These are phyloP conservation scores for Cylindrotheca closterium DNA, from an alignment of 108 stramenopile genomes.

Conservation along the genomic window DNA sequence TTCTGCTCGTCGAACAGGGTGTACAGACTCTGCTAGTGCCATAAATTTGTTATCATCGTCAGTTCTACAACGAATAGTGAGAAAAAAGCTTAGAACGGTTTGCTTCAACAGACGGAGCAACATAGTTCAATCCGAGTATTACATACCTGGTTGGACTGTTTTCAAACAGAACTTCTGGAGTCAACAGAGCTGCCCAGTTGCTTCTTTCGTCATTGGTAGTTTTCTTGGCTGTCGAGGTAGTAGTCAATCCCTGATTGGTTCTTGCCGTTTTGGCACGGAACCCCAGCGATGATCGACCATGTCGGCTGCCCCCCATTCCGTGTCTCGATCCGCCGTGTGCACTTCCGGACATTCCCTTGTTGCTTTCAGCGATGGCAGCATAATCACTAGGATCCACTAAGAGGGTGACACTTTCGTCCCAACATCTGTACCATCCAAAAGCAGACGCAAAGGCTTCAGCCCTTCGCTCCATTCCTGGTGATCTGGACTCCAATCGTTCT, in stretches of 20 bases:
- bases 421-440: constrained; percentile 92
- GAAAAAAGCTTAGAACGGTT: constrained; percentile 1
- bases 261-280: constrained; percentile 62
- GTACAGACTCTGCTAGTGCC: constrained; percentile 81
- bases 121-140: not conserved
- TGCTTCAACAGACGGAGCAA: not conserved
- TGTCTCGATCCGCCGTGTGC: constrained; percentile 58
- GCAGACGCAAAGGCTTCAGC: constrained; percentile 84
- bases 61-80: constrained; percentile 20
- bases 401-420: constrained; percentile 63
- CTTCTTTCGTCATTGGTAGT: constrained; percentile 17
- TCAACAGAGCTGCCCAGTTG: constrained; percentile 73
- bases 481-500: constrained; percentile 49
- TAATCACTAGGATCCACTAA: constrained; percentile 64
- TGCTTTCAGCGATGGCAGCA: constrained; percentile 26
- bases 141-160: constrained; percentile 59
- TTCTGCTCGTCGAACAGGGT: constrained; percentile 88
- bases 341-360: constrained; percentile 60
- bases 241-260: constrained; percentile 27
- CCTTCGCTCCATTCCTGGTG: constrained; percentile 71
- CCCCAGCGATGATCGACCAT: constrained; percentile 59
- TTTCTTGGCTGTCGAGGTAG: constrained; percentile 2
- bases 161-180: constrained; percentile 64
- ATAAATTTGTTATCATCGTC: constrained; percentile 79
- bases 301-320: constrained; percentile 49